Base-by-base conservation (phyloP, 305 asterid genomes). In the Petunia hybrid region DNA sequence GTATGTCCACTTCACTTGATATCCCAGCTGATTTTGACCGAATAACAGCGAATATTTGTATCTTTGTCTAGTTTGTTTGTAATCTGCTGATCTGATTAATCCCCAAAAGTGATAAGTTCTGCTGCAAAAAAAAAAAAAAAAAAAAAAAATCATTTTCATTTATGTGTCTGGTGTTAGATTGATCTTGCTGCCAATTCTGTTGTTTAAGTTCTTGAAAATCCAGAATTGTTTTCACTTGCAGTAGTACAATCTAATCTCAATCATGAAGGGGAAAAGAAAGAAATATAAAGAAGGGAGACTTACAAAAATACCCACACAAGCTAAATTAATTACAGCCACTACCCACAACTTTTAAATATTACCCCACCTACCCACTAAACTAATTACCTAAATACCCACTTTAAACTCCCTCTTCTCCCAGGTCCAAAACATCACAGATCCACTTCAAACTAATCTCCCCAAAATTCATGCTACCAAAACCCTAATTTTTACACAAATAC, bases 181-280 rank as follows among this genome's bases (percentile, higher is more conserved):
- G 85, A 87, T 51, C 55, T 83, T 82, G 89, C 84, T 4, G 92
- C 91, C 62, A 86, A 82, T 83, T 83, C 89, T 59, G 80, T 88
- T 14, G n/a, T 87, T 82, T 79, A 85, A 83, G 87, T 86, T 57
- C 77, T 88, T 16, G 85, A 87, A 86, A 83, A 82, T 76, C 91
- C 93, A 36, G 89, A 86, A 13, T 2, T 80, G 85, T 79, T 88
- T 78, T 83, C 92, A 4, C 90, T 91, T 35, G 69, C 87, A 83
- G 86, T 7, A 31, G 80, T 87, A 82, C 88, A 77, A 69, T 85
- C 87, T 41, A 76, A 83, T 75, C 75, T 91, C 81, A 81, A 39
- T 22, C 31, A 22, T 22, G 31, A 22, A 22, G 31, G 31, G 31
- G 31, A 22, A 22, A 22, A 22, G 31, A 22, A 0, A 22, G 31